phyloP scores from a whole-genome alignment of 2,329 filamentous ascomycete species.

The Penicillium sp. region DNA sequence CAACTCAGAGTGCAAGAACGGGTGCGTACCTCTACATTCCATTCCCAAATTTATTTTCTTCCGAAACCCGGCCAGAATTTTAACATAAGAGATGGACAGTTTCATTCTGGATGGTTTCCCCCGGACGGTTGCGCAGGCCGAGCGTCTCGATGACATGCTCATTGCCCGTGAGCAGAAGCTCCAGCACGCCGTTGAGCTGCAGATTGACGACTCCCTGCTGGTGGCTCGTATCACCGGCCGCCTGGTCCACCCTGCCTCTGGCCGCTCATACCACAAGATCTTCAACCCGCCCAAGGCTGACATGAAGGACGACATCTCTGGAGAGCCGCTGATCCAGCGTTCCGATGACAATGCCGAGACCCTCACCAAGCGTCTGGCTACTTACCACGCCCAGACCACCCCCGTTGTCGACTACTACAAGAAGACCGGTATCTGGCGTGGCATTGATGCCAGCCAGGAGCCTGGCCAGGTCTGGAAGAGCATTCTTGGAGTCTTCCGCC shows the following conservation, averaged over 20 bases:
- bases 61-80: not conserved
- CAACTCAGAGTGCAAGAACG: slow-evolving; percentile 94
- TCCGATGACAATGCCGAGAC: slow-evolving; percentile 96
- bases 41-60: not conserved
- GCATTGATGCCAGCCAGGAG: slow-evolving; percentile 92
- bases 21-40: slow-evolving; percentile 57
- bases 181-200: slow-evolving; percentile 91
- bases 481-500: slow-evolving; percentile 78
- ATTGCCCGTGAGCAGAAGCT: slow-evolving; percentile 73
- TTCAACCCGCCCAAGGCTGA: slow-evolving; percentile 95
- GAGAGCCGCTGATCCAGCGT: slow-evolving; percentile 93
- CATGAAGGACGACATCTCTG: slow-evolving; percentile 96
- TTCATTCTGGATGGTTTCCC: slow-evolving; percentile 99
- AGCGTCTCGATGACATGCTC: slow-evolving; percentile 94
- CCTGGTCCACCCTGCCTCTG: slow-evolving; percentile 91
- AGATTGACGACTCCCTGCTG: slow-evolving; percentile 92
- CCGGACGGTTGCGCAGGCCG: slow-evolving; percentile 90
- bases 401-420: slow-evolving; percentile 97
- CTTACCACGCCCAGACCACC: slow-evolving; percentile 90
- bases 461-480: slow-evolving; percentile 95
- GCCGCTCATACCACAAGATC: slow-evolving; percentile 94
- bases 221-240: slow-evolving; percentile 96
- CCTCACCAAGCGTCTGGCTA: slow-evolving; percentile 88
- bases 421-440: slow-evolving; percentile 94
- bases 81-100: slow-evolving; percentile 48